Conservation (phyloP, 2,329 filamentous ascomycete species). For the Hawksworthiomyces lignivorus region DNA sequence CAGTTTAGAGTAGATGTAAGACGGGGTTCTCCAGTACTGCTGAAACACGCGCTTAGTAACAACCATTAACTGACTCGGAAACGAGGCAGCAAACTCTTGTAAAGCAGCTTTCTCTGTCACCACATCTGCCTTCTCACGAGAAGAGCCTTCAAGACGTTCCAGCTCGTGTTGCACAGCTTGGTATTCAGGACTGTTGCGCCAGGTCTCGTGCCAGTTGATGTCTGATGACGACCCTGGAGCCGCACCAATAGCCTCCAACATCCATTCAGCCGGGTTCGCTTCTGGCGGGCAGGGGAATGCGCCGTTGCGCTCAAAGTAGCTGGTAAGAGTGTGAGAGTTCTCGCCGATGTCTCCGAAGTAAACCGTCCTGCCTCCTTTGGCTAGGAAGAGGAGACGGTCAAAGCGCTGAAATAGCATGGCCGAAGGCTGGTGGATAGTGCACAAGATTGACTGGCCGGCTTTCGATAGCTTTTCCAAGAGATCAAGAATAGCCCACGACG, state of each 20-base stretch:
- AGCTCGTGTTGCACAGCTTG: constrained; percentile 48
- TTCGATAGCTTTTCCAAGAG: constrained; percentile 84
- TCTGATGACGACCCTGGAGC: constrained; percentile 56
- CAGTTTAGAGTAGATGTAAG: too few relatives aligned
- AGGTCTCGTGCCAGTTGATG: constrained; percentile 58
- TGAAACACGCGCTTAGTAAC: too few relatives aligned
- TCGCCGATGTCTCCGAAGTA: constrained; percentile 70
- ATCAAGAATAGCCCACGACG: constrained; percentile 84
- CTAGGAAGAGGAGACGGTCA: constrained; percentile 72
- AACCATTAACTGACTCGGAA: too few relatives aligned
- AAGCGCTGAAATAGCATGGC: constrained; percentile 92
- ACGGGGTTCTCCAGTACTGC: too few relatives aligned
- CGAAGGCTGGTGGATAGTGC: constrained; percentile 91
- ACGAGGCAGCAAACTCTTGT: too few relatives aligned
- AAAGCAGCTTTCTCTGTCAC: too few relatives aligned
- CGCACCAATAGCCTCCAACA: constrained; percentile 57
- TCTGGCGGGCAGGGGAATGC: constrained; percentile 55
- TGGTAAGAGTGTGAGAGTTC: constrained; percentile 58
- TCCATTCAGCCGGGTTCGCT: constrained; percentile 78
- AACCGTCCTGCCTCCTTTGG: constrained; percentile 66
- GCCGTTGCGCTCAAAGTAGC: constrained; percentile 70
- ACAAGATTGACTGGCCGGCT: constrained; percentile 82
- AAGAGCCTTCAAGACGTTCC: too few relatives aligned
- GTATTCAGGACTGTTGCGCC: constrained; percentile 53
- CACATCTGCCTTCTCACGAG: too few relatives aligned